Percentiles rank a stretch among this genome's conserved stretches.
These are phyloP conservation scores for Echites panduratus DNA, from an alignment of 257 asterid species.

Conservation along the genomic window DNA sequence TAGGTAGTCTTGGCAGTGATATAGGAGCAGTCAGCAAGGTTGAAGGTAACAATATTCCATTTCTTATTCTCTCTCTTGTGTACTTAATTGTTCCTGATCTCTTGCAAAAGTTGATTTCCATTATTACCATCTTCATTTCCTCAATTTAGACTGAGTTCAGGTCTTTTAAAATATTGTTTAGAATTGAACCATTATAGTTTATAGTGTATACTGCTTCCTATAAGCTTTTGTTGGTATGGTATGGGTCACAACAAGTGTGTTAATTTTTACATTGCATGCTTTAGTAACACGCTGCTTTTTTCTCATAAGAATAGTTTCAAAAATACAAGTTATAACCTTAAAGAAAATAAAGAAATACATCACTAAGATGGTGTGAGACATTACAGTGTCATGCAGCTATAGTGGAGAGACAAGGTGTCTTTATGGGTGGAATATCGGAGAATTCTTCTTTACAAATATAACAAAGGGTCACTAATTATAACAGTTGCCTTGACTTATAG, in stretches of 20 bases:
- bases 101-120: not conserved
- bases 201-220: not conserved
- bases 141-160: not conserved
- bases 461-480: not conserved
- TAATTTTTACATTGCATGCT: not conserved
- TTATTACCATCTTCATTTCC: no score
- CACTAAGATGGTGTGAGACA: not conserved
- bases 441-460: not conserved
- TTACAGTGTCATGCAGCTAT: not conserved
- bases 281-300: not conserved
- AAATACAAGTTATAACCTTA: not conserved
- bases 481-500: not conserved
- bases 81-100: not conserved
- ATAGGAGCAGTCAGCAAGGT: conserved; percentile 23
- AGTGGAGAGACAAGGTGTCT: not conserved
- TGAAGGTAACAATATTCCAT: conserved; percentile 22
- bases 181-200: not conserved
- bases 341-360: not conserved
- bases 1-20: conserved; percentile 22
- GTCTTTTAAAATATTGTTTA: not conserved
- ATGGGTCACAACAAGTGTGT: not conserved
- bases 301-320: not conserved
- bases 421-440: not conserved
- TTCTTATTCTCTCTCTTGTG: conserved; percentile 1
- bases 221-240: not conserved